Evolutionary conservation across 2,329 filamentous ascomycete species (phyloP).

Genomic region (Exserohilum turcica): DNA sequence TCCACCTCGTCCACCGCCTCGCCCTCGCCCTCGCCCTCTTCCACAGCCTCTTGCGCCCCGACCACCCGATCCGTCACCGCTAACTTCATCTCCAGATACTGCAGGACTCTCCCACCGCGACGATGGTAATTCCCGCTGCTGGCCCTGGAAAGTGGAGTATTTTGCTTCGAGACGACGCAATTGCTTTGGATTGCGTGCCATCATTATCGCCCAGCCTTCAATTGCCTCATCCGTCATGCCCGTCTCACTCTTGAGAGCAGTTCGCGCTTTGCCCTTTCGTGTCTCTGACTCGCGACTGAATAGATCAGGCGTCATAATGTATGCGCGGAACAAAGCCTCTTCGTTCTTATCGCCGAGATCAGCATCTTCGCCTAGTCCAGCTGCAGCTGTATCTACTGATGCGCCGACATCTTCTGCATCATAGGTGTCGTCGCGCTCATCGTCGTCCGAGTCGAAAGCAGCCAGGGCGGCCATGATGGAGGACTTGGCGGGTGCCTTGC

Average conservation of each 20-base stretch:
- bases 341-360: slow-evolving; percentile 66
- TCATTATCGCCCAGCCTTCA: slow-evolving; percentile 92
- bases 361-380: slow-evolving; percentile 59
- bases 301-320: slow-evolving; percentile 64
- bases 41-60: slow-evolving; percentile 53
- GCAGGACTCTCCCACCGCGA: slow-evolving; percentile 63
- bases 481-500: slow-evolving; percentile 73
- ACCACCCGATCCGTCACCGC: slow-evolving; percentile 53
- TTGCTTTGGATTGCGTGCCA: slow-evolving; percentile 72
- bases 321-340: slow-evolving; percentile 73
- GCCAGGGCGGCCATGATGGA: slow-evolving; percentile 87
- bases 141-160: slow-evolving; percentile 68
- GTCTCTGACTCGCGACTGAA: slow-evolving; percentile 76
- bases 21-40: slow-evolving; percentile 44
- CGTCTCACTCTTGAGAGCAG: slow-evolving; percentile 72
- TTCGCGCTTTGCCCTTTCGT: slow-evolving; percentile 66
- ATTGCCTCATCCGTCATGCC: slow-evolving; percentile 92
- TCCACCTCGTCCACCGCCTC: slow-evolving; percentile 42
- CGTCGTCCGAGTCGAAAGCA: slow-evolving; percentile 89
- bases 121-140: slow-evolving; percentile 67
- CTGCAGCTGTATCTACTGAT: slow-evolving; percentile 69
- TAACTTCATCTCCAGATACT: slow-evolving; percentile 60
- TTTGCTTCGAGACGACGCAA: slow-evolving; percentile 72
- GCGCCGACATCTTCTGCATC: slow-evolving; percentile 91
- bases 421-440: slow-evolving; percentile 96